Percentiles rank a stretch among this genome's conserved stretches.
Evolutionary conservation across 2,329 filamentous ascomycete genomes (phyloP).

Genomic region (Fusarium nelsonii): DNA sequence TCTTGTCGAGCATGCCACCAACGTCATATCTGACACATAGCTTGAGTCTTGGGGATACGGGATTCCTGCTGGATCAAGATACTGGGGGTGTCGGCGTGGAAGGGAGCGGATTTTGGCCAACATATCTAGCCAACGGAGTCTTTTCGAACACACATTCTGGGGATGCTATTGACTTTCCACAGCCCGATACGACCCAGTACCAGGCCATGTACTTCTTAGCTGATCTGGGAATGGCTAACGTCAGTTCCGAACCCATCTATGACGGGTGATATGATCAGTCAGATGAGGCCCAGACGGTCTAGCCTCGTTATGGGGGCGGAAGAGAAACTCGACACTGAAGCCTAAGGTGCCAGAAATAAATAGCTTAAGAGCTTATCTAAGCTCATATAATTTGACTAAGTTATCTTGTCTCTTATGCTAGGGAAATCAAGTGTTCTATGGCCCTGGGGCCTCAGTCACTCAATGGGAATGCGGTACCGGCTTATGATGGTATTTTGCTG

Average conservation of each 20-base stretch:
- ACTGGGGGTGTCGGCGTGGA: background rate
- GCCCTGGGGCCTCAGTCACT: too few species aligned
- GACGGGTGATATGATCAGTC: background rate
- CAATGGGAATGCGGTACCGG: too few species aligned
- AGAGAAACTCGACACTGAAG: too few species aligned
- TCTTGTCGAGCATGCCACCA: rapidly evolving
- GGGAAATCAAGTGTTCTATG: too few species aligned
- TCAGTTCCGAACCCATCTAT: background rate
- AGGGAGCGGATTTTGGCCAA: constrained; percentile 9
- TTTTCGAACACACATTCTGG: background rate
- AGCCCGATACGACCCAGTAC: constrained; percentile 23
- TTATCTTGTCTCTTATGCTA: too few species aligned
- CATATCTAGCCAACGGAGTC: constrained; percentile 4
- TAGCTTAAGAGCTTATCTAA: too few species aligned
- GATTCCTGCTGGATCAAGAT: background rate
- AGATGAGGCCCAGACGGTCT: background rate
- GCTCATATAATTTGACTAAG: too few species aligned
- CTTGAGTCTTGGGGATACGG: background rate
- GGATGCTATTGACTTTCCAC: constrained; percentile 18
- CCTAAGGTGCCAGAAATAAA: too few species aligned
- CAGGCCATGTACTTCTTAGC: constrained; percentile 30
- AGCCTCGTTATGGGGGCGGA: too few species aligned
- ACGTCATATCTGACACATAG: too few species aligned
- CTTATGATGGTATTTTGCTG: too few species aligned
- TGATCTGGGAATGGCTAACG: constrained; percentile 6